A percentile compares a stretch with the other conserved stretches of the same genome.
phyloP scores from a whole-genome alignment of 2,329 filamentous ascomycete species.

The Aspergillus sp. region DNA sequence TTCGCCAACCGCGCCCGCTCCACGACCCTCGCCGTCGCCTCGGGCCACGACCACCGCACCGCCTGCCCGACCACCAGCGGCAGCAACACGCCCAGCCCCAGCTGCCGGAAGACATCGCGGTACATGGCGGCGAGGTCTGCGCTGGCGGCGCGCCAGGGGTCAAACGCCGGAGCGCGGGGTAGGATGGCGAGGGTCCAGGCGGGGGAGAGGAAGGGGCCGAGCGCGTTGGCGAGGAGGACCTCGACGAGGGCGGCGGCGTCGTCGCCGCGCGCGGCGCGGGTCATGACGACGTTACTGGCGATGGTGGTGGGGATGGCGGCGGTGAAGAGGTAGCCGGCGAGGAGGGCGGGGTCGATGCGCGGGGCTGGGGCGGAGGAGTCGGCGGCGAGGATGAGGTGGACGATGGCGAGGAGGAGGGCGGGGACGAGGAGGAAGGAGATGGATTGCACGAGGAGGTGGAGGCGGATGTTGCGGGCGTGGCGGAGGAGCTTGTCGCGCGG shows the following conservation, averaged over 20 bases:
- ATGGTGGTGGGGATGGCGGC: slow-evolving; percentile 71
- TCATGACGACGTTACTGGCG: slow-evolving; percentile 72
- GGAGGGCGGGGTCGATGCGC: slow-evolving; percentile 59
- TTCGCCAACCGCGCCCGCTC: slow-evolving; percentile 54
- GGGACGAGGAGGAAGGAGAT: slow-evolving; percentile 67
- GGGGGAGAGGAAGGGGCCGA: slow-evolving; percentile 66
- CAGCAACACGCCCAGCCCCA: slow-evolving; percentile 64
- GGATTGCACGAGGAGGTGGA: slow-evolving; percentile 65
- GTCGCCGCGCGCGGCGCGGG: slow-evolving; percentile 65
- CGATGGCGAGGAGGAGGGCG: slow-evolving; percentile 57
- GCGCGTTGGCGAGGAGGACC: slow-evolving; percentile 67
- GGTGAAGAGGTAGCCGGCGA: slow-evolving; percentile 66
- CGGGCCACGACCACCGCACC: slow-evolving; percentile 56
- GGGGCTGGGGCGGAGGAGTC: slow-evolving; percentile 32
- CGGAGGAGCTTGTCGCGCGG: slow-evolving; percentile 58
- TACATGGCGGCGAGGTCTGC: slow-evolving; percentile 62
- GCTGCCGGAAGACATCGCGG: slow-evolving; percentile 63
- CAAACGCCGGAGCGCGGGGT: slow-evolving; percentile 37
- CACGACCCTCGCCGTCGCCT: slow-evolving; percentile 38
- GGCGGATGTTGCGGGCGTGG: slow-evolving; percentile 64
- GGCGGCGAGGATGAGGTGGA: slow-evolving; percentile 51
- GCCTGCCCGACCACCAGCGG: slow-evolving; percentile 63
- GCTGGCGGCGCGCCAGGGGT: slow-evolving; percentile 44
- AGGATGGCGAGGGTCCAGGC: slow-evolving; percentile 58
- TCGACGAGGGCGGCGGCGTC: slow-evolving; percentile 65